Conservation (phyloP, 129 eudicot species). For the Heracleum sosnowskyi region DNA sequence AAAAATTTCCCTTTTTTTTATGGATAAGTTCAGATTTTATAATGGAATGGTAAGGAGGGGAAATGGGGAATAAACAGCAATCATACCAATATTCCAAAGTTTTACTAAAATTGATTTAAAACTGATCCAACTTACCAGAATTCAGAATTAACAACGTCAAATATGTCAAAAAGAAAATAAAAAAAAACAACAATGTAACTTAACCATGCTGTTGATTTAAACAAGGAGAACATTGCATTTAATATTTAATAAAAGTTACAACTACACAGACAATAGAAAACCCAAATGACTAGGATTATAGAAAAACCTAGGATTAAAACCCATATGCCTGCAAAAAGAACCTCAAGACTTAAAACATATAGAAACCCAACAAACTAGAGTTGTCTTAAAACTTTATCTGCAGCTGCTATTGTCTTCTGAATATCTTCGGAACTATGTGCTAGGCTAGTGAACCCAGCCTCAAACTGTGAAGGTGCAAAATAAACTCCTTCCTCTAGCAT, state of each 20-base stretch:
- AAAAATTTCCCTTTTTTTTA: no score
- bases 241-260: neutral
- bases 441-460: conserved; percentile 89
- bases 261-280: neutral
- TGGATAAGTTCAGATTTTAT: no score
- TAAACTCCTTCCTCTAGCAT: conserved; percentile 97
- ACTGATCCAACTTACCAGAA: no score
- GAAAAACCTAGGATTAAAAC: conserved; percentile 12
- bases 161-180: no score
- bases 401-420: conserved; percentile 67
- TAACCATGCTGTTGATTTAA: neutral
- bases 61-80: no score
- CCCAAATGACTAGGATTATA: neutral
- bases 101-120: no score
- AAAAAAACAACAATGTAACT: no score
- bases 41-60: neutral
- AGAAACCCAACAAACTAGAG: conserved; percentile 26
- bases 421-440: conserved; percentile 71
- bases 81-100: no score
- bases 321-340: conserved; percentile 21
- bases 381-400: conserved; percentile 65
- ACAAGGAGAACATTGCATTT: neutral
- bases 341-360: neutral
- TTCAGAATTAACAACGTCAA: no score
- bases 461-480: conserved; percentile 88